phyloP scores from a whole-genome alignment of 202 grass and related monocot genomes.

The Schoenoplectus tabernaemontani region DNA sequence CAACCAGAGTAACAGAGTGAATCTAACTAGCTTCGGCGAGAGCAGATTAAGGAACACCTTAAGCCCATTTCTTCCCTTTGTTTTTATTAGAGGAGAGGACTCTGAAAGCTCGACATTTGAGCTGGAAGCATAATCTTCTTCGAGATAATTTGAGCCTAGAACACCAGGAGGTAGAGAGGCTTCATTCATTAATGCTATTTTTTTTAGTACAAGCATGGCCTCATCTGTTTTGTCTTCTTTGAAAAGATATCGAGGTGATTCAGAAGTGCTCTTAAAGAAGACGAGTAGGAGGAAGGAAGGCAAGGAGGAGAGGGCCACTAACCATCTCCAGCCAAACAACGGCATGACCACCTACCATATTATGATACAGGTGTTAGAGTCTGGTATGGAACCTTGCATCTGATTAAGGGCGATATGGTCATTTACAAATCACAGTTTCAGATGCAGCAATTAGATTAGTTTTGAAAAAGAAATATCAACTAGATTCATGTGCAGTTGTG shows the following conservation, averaged over 20 bases:
- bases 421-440: not conserved
- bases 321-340: conserved; percentile 52
- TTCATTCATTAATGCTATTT: conserved; percentile 38
- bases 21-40: conserved; percentile 43
- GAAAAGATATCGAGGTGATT: conserved; percentile 65
- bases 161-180: conserved; percentile 53
- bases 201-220: conserved; percentile 50
- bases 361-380: not conserved
- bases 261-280: conserved; percentile 46
- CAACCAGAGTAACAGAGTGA: conserved; percentile 81
- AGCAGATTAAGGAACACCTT: conserved; percentile 39
- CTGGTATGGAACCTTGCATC: not conserved
- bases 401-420: not conserved
- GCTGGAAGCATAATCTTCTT: conserved; percentile 4
- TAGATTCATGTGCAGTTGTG: not conserved
- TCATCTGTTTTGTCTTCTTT: conserved; percentile 55
- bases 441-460: not conserved
- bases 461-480: not conserved
- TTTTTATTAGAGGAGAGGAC: conserved; percentile 35
- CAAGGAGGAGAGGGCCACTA: conserved; percentile 48
- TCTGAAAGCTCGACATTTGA: conserved; percentile 23
- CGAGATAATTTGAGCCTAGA: conserved; percentile 20
- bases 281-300: conserved; percentile 57
- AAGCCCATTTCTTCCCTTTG: conserved; percentile 10
- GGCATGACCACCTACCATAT: conserved; percentile 39